These are phyloP conservation scores for Colletotrichum camelliae DNA, from an alignment of 2,329 filamentous ascomycete genomes.

Conservation along the genomic window DNA sequence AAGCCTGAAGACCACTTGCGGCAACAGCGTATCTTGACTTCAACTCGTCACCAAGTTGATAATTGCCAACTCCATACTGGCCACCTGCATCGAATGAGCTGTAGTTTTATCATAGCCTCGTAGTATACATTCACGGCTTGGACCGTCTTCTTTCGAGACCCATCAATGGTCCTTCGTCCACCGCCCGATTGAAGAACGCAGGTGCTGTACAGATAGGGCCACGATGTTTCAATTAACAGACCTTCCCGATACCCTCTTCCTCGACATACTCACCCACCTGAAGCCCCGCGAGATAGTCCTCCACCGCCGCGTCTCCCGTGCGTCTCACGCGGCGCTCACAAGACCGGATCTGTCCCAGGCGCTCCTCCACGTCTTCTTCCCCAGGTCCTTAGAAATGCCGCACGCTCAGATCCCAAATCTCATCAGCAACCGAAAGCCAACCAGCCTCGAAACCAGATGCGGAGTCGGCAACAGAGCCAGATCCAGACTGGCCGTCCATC, in stretches of 20 bases:
- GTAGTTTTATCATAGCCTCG: neutral
- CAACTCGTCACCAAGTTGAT: too few relatives aligned
- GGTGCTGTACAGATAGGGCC: neutral
- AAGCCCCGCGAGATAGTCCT: constrained; percentile 54
- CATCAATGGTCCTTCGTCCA: neutral
- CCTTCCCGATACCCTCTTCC: constrained; percentile 64
- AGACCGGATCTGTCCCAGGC: constrained; percentile 49
- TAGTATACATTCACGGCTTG: neutral
- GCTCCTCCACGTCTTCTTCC: constrained; percentile 57
- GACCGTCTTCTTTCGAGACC: neutral
- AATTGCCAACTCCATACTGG: neutral
- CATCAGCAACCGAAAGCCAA: neutral
- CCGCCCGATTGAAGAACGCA: neutral
- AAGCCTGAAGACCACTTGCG: neutral
- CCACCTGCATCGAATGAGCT: neutral
- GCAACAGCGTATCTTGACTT: neutral
- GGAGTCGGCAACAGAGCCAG: constrained; percentile 1
- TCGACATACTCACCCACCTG: constrained; percentile 56
- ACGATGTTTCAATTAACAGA: constrained; percentile 40
- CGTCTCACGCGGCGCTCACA: constrained; percentile 55
- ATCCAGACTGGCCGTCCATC: constrained; percentile 41
- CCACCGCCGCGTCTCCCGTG: constrained; percentile 56
- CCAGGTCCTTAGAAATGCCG: constrained; percentile 60
- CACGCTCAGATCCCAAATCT: constrained; percentile 27
- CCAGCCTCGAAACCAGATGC: neutral